Evolutionary conservation across 768 basidiomycete genomes (phyloP).

Genomic region (Kockovaella imperatae): DNA sequence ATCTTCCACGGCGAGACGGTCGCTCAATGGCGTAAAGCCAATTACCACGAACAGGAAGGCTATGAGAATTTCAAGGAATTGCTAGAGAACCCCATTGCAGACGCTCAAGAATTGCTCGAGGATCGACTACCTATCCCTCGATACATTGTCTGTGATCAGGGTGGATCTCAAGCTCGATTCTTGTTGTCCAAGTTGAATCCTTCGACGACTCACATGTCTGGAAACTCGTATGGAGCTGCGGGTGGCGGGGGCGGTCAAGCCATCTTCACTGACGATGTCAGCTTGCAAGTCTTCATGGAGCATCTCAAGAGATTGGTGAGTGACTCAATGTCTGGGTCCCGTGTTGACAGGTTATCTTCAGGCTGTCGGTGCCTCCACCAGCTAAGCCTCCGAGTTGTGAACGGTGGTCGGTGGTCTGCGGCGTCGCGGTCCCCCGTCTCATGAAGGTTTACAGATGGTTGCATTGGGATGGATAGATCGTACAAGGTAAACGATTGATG

Average conservation of each 20-base stretch:
- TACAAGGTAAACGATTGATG: no score
- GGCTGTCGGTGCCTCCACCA: conserved; percentile 45
- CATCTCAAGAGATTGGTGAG: conserved; percentile 79
- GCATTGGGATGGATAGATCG: no score
- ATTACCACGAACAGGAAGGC: conserved; percentile 96
- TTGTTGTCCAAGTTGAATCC: conserved; percentile 91
- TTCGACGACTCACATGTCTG: conserved; percentile 93
- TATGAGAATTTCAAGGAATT: conserved; percentile 98
- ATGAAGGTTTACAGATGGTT: neutral
- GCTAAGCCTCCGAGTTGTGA: conserved; percentile 15
- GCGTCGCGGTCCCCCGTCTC: neutral
- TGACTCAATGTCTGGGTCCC: neutral
- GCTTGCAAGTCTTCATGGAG: conserved; percentile 60
- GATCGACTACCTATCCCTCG: conserved; percentile 96
- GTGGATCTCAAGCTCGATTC: conserved; percentile 97
- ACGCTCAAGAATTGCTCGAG: conserved; percentile 88
- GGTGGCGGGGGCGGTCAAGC: conserved; percentile 69
- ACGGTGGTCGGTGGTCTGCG: no score
- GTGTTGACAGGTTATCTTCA: conserved; percentile 6
- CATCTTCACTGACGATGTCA: conserved; percentile 98
- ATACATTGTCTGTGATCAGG: conserved; percentile 96
- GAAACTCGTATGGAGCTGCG: conserved; percentile 56
- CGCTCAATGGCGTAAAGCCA: conserved; percentile 95
- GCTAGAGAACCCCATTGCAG: conserved; percentile 71
- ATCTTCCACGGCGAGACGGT: conserved; percentile 98